Evolutionary conservation across 1,284 basidiomycete species (phyloP), one percentile per base, ranked within the genome.

Genomic region (Malassezia vespertilionis): DNA sequence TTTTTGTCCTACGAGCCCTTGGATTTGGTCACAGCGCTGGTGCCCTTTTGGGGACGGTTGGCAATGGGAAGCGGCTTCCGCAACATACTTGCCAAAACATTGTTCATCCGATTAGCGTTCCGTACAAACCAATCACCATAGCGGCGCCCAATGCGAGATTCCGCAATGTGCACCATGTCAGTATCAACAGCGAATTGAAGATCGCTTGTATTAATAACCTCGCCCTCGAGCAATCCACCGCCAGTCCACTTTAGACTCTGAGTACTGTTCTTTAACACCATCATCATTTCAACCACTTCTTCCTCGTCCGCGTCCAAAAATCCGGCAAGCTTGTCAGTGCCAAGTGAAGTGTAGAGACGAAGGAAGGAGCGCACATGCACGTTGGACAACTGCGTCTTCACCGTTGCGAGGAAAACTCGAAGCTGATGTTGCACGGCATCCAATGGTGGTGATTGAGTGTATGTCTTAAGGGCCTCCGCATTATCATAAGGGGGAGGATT

Each of bases 91-190:
- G 8, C 33, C 33, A 18, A 5, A 4, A 33, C 14, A 35, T 67
- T 59, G 43, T 57, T 45, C 63, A 67, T 65, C 8, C 65, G 44
- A 4, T 58, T 60, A 7, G 59, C 61, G 39, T 67, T 64, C 57
- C 88, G 82, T 73, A 95, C 88, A 75, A 95, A 95, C 86, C 87
- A 93, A 32, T 89, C 87, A 2, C 88, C 90, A 68, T 86, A 95
- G 45, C 87, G 81, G 40, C 90, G 75, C 18, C 89, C 88, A 11
- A 91, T 82, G 0, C 88, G 89, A 14, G 84, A 86, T 72, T 96
- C 89, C 14, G 86, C 83, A 61, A 96, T 88, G 65, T 91, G 86
- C 7, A 95, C 83, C 85, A 90, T 89, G 68, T 88, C 84, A 73
- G 85, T 85, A 57, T 91, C 83, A 61, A 96, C 90, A 46, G 85